Conservation (phyloP, 2,329 filamentous ascomycete species). For the Claviceps humidiphila region DNA sequence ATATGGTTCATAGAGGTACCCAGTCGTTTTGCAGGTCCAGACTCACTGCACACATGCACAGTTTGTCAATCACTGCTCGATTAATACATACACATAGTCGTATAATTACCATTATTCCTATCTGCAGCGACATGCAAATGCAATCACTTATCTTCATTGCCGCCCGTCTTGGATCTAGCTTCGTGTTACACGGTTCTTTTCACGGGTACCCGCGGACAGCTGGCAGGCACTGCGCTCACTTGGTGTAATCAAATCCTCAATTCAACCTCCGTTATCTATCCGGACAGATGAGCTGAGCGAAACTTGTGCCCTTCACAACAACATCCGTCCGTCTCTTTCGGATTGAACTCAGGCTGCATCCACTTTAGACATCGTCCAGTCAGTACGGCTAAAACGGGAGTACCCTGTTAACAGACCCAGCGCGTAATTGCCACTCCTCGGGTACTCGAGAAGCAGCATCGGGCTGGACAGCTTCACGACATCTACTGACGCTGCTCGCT, state of each 20-base stretch:
- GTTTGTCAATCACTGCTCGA: no score
- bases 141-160: no score
- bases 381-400: neutral
- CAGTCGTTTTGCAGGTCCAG: neutral
- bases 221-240: slow-evolving; percentile 1
- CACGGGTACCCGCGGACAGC: slow-evolving; percentile 2
- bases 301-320: neutral
- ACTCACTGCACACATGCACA: neutral
- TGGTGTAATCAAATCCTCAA: neutral
- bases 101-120: no score
- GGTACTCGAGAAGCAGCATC: neutral
- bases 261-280: neutral
- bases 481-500: neutral
- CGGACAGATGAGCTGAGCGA: neutral
- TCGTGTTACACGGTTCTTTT: neutral
- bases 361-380: neutral
- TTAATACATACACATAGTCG: no score
- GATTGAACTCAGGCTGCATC: neutral
- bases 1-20: neutral
- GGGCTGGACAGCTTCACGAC: neutral
- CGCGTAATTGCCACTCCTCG: neutral
- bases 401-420: neutral
- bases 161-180: no score
- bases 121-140: no score
- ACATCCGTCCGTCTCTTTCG: neutral